Base-by-base conservation (phyloP, 2,329 filamentous ascomycete species). In the Paecilomyces variotii region DNA sequence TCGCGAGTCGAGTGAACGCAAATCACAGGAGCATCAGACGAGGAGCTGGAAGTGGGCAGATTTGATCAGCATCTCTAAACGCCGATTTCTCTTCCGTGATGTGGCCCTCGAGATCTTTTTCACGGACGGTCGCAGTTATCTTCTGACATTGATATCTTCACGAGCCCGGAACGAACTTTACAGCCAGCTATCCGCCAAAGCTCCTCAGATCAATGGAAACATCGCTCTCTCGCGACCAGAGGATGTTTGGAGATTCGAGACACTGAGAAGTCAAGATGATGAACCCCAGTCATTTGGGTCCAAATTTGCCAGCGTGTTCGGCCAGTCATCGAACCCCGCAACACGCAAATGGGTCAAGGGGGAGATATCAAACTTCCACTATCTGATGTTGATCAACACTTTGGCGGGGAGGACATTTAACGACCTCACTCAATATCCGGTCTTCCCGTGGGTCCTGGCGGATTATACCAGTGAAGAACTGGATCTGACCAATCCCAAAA, bases 91-190 rank as follows among this genome's bases (percentile, higher is more conserved):
- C 3, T 96, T 97, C 74, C 87, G 94, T 27, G 93, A 99, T 68
- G 94, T 99, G 11, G 91, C 91, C 0, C 86, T 97, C n/a, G 94
- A 99, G 70, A 84, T 97, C 2, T 99, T 99, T 77, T 99, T 99
- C 71, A 92, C 91, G 0, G 95, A 99, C 70, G 94, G 94, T 0
- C 87, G 91, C 58, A 99, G 94, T 75, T 99, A 97, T 71, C 80
- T 99, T 14, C 76, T 99, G 59, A 97, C 93, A 0, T 87, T 91
- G 2, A 88, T 91, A 59, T 91, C 88, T 35, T 82, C 88, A 0
- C 76, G 78, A 32, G 79, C 86, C 39, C 84, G 94, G 61, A 91
- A 99, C 69, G 89, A 93, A 59, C 79, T 99, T 2, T 91, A 90
- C 64, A 80, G 82, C 14, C 90, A 88, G 63, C 84, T 99, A 55